These are phyloP conservation scores for Aspergillus oerlinghausenensis DNA, from an alignment of 2,329 filamentous ascomycete genomes.

Conservation along the genomic window DNA sequence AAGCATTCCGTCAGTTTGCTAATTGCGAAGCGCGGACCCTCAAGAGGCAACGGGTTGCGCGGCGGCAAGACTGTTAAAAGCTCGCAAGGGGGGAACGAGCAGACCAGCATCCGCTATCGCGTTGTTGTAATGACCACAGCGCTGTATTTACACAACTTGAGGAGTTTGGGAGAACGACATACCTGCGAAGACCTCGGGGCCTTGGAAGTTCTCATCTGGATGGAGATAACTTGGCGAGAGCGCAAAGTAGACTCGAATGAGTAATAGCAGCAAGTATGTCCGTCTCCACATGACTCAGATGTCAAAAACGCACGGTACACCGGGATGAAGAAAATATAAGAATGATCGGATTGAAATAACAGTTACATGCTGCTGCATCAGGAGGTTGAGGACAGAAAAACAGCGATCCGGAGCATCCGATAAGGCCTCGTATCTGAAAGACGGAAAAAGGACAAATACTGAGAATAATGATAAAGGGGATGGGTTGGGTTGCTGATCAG, in stretches of 20 bases:
- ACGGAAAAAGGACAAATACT: not conserved
- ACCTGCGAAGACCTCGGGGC: constrained; percentile 96
- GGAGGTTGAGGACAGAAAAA: not conserved
- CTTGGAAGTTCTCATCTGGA: constrained; percentile 98
- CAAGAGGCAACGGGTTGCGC: not conserved
- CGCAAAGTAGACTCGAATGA: constrained; percentile 89
- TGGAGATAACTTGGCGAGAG: constrained; percentile 94
- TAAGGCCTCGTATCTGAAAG: not conserved
- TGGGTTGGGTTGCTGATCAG: constrained; percentile 1
- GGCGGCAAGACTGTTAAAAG: not conserved
- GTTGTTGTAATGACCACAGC: constrained; percentile 1
- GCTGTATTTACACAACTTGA: not conserved
- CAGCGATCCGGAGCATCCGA: constrained; percentile 2
- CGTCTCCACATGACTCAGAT: constrained; percentile 74
- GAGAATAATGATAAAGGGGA: not conserved
- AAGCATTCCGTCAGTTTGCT: constrained; percentile 10
- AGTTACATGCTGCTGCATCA: constrained; percentile 3
- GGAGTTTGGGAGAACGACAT: constrained; percentile 34
- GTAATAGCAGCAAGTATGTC: constrained; percentile 75
- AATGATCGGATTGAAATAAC: not conserved
- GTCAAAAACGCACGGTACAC: constrained; percentile 15
- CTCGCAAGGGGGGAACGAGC: not conserved
- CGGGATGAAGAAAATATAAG: constrained; percentile 4
- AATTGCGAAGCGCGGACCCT: not conserved
- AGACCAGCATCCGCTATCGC: constrained; percentile 2